These are phyloP conservation scores for Evansstolkia leycettana DNA, from an alignment of 495 filamentous ascomycete species.

Conservation along the genomic window DNA sequence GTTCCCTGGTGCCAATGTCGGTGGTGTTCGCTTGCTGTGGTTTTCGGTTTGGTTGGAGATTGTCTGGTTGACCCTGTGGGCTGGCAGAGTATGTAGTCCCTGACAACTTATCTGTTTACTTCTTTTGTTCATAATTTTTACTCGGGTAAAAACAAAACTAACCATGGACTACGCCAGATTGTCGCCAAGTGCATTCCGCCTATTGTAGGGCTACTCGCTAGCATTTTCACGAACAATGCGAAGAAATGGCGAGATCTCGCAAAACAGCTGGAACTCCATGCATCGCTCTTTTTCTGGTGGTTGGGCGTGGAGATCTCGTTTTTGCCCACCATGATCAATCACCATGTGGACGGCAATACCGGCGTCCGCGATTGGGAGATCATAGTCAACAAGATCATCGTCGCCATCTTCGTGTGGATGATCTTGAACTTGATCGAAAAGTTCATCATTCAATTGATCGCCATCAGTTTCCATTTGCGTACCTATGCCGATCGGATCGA, in stretches of 20 bases:
- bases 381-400: constrained; percentile 76
- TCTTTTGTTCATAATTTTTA: background rate
- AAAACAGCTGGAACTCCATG: constrained; percentile 72
- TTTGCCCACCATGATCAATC: constrained; percentile 51
- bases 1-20: constrained; percentile 53
- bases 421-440: constrained; percentile 82
- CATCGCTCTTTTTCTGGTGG: constrained; percentile 87
- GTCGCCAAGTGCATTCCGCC: constrained; percentile 63
- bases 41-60: constrained; percentile 93
- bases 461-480: constrained; percentile 79
- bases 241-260: constrained; percentile 94
- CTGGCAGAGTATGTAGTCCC: constrained; percentile 42
- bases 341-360: constrained; percentile 51
- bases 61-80: constrained; percentile 88
- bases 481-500: constrained; percentile 91
- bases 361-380: constrained; percentile 54
- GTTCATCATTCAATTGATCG: constrained; percentile 90
- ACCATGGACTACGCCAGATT: constrained; percentile 33
- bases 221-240: constrained; percentile 71
- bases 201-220: constrained; percentile 51
- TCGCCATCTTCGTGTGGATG: constrained; percentile 67
- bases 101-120: background rate
- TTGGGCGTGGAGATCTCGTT: constrained; percentile 63
- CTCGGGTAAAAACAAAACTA: constrained; percentile 1
- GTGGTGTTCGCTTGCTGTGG: constrained; percentile 72